Evolutionary conservation across 1,284 basidiomycete genomes (phyloP).

Genomic region (Irpex sp.): DNA sequence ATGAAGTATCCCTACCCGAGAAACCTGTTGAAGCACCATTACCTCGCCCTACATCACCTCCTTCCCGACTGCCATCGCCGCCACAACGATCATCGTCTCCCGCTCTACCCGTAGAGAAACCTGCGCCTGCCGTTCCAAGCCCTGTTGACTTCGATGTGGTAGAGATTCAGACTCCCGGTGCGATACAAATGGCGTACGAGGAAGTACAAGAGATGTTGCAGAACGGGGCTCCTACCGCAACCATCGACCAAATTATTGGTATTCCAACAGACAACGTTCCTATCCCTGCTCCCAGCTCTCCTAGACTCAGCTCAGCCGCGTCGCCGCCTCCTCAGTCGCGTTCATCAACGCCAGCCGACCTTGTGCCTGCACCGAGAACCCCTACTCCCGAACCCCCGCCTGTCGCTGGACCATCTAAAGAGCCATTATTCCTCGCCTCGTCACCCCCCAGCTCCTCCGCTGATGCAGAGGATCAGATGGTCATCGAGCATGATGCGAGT

Average conservation of each 20-base stretch:
- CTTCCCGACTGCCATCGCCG: neutral
- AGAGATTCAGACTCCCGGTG: slow-evolving; percentile 16
- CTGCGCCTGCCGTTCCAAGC: neutral
- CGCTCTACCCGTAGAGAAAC: neutral
- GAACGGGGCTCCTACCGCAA: neutral
- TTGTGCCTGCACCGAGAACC: neutral
- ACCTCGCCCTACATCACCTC: neutral
- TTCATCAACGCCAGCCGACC: neutral
- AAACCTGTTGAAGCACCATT: neutral
- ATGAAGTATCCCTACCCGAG: neutral
- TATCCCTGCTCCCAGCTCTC: neutral
- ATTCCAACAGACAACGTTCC: neutral
- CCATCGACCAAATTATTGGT: neutral
- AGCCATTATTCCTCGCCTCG: slow-evolving; percentile 6
- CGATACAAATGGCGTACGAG: slow-evolving; percentile 10
- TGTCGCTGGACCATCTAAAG: slow-evolving; percentile 5
- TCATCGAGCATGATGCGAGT: neutral
- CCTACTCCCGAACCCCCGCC: neutral
- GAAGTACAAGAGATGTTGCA: slow-evolving; percentile 1
- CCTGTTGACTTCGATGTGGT: neutral
- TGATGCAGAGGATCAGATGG: neutral
- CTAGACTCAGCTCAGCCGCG: neutral
- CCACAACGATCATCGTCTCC: neutral
- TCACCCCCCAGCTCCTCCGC: neutral
- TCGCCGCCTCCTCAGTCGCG: slow-evolving; percentile 2